Evolutionary conservation across 116 monocot genomes (phyloP).

Genomic region (Cymodocea nodosa): DNA sequence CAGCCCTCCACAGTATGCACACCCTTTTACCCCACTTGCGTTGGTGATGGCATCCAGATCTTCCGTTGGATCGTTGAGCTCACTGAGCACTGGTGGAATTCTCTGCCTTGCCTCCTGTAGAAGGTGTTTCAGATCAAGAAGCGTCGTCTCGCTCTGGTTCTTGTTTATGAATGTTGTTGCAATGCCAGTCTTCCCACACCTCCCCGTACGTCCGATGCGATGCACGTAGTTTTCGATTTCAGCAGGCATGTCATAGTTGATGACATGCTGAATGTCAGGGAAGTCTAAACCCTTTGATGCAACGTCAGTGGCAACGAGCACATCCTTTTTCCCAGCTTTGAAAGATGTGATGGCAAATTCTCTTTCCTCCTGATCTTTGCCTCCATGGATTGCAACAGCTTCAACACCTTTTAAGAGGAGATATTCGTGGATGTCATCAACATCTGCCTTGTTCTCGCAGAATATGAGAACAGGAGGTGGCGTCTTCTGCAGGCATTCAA

Average conservation of each 20-base stretch:
- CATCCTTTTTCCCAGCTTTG: conserved; percentile 73
- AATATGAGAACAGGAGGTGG: conserved; percentile 95
- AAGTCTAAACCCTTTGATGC: conserved; percentile 92
- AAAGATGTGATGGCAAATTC: conserved; percentile 70
- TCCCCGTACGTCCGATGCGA: conserved; percentile 55
- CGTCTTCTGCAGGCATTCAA: conserved; percentile 92
- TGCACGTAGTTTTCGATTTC: conserved; percentile 97
- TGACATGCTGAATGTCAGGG: conserved; percentile 86
- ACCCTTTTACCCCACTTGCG: conserved; percentile 85
- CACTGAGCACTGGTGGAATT: conserved; percentile 79
- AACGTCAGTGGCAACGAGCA: conserved; percentile 92
- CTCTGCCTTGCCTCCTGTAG: conserved; percentile 92
- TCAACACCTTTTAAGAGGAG: conserved; percentile 78
- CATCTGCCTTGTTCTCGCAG: conserved; percentile 89
- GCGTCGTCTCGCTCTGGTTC: conserved; percentile 88
- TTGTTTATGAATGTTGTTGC: conserved; percentile 96
- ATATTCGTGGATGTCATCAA: conserved; percentile 91
- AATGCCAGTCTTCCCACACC: conserved; percentile 87
- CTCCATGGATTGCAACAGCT: conserved; percentile 89
- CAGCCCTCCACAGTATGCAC: conserved; percentile 91
- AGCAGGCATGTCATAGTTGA: conserved; percentile 98
- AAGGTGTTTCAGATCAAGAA: conserved; percentile 81
- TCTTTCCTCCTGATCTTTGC: conserved; percentile 90
- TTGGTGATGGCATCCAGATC: conserved; percentile 54
- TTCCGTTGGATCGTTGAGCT: conserved; percentile 82